A percentile compares a stretch with the other conserved stretches of the same genome.
Evolutionary conservation across 352 stramenopile species (phyloP).

Genomic region (Phytophthora litchii): DNA sequence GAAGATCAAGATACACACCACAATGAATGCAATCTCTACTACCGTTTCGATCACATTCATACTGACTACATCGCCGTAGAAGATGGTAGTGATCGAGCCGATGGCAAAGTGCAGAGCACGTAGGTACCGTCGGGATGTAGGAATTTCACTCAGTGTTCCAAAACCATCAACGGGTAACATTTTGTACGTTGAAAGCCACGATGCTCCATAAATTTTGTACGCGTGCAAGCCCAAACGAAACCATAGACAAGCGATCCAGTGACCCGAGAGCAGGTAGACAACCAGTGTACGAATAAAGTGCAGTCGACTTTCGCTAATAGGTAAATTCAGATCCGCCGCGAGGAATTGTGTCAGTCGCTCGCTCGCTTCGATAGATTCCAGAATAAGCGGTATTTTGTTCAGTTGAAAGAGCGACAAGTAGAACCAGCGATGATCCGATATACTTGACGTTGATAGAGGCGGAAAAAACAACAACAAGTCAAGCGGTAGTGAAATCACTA

Average conservation of each 20-base stretch:
- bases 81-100: conserved; percentile 72
- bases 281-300: conserved; percentile 57
- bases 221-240: conserved; percentile 55
- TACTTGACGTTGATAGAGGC: conserved; percentile 15
- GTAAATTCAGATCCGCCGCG: conserved; percentile 53
- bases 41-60: conserved; percentile 66
- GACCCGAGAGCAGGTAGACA: conserved; percentile 57
- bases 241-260: conserved; percentile 80
- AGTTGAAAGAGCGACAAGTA: conserved; percentile 63
- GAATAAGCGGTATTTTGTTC: conserved; percentile 66
- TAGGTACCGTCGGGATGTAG: conserved; percentile 52
- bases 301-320: conserved; percentile 52
- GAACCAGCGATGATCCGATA: conserved; percentile 50
- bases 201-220: conserved; percentile 51
- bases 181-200: conserved; percentile 57
- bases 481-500: conserved; percentile 47
- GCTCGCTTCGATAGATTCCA: conserved; percentile 51
- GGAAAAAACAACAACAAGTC: conserved; percentile 61
- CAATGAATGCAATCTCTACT: conserved; percentile 60
- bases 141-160: conserved; percentile 43
- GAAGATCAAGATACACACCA: conserved; percentile 75
- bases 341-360: conserved; percentile 63
- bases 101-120: conserved; percentile 64
- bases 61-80: conserved; percentile 73
- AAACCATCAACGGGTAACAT: conserved; percentile 65